phyloP scores from a whole-genome alignment of 331 rosid genomes.

The Cydonia oblonga region DNA sequence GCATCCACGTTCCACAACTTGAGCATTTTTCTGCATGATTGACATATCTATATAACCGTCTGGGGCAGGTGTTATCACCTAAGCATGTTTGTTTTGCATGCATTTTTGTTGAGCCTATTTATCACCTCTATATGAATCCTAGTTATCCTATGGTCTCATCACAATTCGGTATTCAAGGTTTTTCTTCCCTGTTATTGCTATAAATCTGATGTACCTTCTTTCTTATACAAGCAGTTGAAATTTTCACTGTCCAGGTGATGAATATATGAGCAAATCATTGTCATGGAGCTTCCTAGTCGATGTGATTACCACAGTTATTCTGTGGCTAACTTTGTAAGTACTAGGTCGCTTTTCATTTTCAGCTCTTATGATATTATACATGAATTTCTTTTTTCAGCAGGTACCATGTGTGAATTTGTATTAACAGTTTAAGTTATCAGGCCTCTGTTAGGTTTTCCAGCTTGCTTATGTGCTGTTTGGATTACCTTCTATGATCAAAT shows the following conservation, averaged over 20 bases:
- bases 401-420: neutral
- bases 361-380: neutral
- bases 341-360: neutral
- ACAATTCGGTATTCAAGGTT: neutral
- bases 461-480: neutral
- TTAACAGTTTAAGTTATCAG: neutral
- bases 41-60: neutral
- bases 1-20: neutral
- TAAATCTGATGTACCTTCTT: neutral
- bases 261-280: neutral
- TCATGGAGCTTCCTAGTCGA: neutral
- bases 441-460: neutral
- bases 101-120: neutral
- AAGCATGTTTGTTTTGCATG: neutral
- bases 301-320: neutral
- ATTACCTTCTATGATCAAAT: neutral
- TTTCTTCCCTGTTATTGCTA: neutral
- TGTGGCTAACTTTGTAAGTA: neutral
- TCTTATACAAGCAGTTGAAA: neutral
- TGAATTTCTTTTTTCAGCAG: neutral
- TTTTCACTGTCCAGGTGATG: neutral
- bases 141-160: neutral
- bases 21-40: neutral
- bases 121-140: slow-evolving; percentile 3
- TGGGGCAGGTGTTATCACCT: neutral